Base-by-base conservation (phyloP, 805 yeast species). In the Maudiozyma turicensis region DNA sequence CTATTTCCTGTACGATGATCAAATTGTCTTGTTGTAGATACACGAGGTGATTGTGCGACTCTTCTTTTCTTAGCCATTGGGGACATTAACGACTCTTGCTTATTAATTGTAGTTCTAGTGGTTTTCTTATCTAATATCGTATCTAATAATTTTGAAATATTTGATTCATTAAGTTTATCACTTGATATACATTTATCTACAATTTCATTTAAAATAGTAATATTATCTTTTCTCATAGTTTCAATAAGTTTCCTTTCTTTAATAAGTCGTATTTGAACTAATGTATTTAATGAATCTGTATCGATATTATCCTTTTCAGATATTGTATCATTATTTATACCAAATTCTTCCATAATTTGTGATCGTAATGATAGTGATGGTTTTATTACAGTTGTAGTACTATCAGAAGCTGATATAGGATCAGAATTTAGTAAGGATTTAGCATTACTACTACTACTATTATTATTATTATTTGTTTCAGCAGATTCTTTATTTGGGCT, bases 181-280 rank as follows among this genome's bases (percentile, higher is more conserved):
- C 50, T 54, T 4, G 49, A 40, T 5, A 49, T 39, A 48, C 59
- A 55, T 47, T 53, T 58, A 35, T 55, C 58, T 14, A 61, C 47
- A 26, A 61, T 50, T 6, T 45, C 40, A 30, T 48, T 43, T 41
- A 61, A 45, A 43, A 47, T 56, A n/a, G 45, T 50, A 37, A 61
- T 40, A 49, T 59, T 61, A 5, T 48, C 41, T n/a, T 50, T 46
- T 30, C 60, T 54, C 8, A 56, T 26, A 44, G 53, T 50, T 43
- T 60, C 63, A 2, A 59, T 43, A 40, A 52, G 51, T 46, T 52
- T 56, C 6, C 49, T 51, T 41, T 58, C 55, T 37, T 49, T 55
- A 31, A 49, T 53, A 44, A 58, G 43, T 39, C 57, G 55, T 42
- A 56, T 46, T 13, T 50, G 50, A 13, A 60, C 38, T 41, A 54